Evolutionary conservation across 805 yeast species (phyloP), one percentile per base, ranked within the genome.

Genomic region (Pichia nanzhaoensis): DNA sequence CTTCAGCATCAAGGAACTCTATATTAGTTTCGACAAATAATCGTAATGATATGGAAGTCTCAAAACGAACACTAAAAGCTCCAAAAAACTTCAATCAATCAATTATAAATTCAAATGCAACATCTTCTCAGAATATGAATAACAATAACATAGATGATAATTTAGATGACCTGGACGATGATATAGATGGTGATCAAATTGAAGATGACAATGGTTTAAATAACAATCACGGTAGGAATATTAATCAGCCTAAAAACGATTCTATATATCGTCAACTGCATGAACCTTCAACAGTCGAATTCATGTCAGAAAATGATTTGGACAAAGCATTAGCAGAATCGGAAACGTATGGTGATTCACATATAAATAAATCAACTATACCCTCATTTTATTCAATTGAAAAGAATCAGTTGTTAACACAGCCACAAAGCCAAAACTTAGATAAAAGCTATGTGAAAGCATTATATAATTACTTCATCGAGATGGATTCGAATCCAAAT

Each of bases 291-390:
- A 75, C 77, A 3, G 68, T 75, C 46, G 82, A 75, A 35, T 74
- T 75, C 50, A 64, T 73, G 68, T 73, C 79, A 13, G 82, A 77
- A 50, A 63, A 70, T 2, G 80, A 74, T 52, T 53, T 74, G 30
- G 77, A 70, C 13, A 67, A 69, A 39, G 77, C 74, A 0, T 51
- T 51, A 10, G 50, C 50, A 7, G 45, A 44, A 34, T 46, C 51
- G 64, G 42, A 52, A 16, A 40, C 50, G 10, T 47, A 50, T 39
- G 49, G 49, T 2, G 52, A 39, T 18, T 10, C 19, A 13, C 41
- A 28, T 18, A n/a, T 34, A 13, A 46, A 28, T 9, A 41, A 36
- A 14, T 6, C 42, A 13, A 19, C 36, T 7, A 24, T 24, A 24
- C 28, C 28, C 22, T 32, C 28, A 34, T 34, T 37, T 18, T 38